phyloP scores from a whole-genome alignment of 2,329 filamentous ascomycete genomes.

The Diaporthe citrichinensis region DNA sequence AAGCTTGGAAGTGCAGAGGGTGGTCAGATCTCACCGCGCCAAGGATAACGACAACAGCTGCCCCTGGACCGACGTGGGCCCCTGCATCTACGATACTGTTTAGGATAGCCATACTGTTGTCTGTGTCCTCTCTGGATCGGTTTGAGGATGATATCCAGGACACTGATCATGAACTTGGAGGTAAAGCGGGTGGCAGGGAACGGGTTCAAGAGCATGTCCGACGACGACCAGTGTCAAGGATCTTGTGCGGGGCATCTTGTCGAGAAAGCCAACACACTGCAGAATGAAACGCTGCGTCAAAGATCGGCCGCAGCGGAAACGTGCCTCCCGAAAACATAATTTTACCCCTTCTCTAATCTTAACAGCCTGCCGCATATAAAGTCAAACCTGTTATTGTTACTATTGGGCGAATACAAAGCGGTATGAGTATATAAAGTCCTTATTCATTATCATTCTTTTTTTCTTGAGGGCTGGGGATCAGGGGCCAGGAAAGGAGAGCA shows the following conservation, averaged over 20 bases:
- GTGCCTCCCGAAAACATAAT: too few relatives aligned
- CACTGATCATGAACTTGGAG: neutral
- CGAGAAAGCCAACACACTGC: neutral
- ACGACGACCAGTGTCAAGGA: neutral
- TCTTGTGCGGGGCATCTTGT: neutral
- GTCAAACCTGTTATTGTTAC: too few relatives aligned
- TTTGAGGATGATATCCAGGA: neutral
- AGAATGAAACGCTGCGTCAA: conserved; percentile 2
- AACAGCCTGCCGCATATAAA: too few relatives aligned
- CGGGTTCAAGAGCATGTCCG: neutral
- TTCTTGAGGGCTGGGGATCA: too few relatives aligned
- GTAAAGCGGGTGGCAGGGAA: neutral
- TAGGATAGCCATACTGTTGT: neutral
- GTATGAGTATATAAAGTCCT: too few relatives aligned
- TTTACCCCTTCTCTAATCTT: too few relatives aligned
- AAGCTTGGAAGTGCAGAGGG: neutral
- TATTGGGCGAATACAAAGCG: too few relatives aligned
- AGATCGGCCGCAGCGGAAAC: conserved; percentile 1
- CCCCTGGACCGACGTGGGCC: neutral
- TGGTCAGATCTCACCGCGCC: conserved; percentile 24
- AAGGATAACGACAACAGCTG: conserved; percentile 14
- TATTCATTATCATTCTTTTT: too few relatives aligned
- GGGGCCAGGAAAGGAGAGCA: too few relatives aligned
- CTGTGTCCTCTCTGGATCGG: neutral
- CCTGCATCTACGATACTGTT: conserved; percentile 1